These are phyloP conservation scores for Lactarius deliciosus DNA, from an alignment of 768 basidiomycete species.

Conservation along the genomic window DNA sequence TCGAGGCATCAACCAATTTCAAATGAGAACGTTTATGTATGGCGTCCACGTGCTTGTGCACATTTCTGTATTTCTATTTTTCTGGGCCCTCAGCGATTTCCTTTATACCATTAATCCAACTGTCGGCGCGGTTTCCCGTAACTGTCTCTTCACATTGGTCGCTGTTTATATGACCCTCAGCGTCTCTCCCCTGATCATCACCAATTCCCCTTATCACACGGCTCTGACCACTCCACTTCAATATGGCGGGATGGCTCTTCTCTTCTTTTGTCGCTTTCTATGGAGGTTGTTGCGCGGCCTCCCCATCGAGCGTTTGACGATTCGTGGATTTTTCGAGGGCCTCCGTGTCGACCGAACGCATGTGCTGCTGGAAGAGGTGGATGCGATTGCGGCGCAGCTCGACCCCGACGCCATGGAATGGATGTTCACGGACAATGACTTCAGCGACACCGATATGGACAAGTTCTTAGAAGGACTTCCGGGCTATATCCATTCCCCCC, in stretches of 20 bases:
- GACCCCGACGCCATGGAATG: conserved; percentile 16
- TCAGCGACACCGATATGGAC: conserved; percentile 19
- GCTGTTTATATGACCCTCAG: conserved; percentile 16
- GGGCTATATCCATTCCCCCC: conserved; percentile 17
- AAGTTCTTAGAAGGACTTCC: conserved; percentile 19
- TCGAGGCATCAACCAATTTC: conserved; percentile 14
- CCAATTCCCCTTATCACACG: conserved; percentile 22
- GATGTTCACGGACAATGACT: conserved; percentile 17
- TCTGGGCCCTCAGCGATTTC: conserved; percentile 22
- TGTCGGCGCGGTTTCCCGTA: conserved; percentile 3
- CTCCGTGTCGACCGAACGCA: background rate
- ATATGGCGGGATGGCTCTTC: background rate
- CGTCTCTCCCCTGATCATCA: conserved; percentile 15
- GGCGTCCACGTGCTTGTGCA: conserved; percentile 19
- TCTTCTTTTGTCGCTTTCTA: background rate
- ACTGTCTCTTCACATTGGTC: background rate
- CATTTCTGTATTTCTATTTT: conserved; percentile 19
- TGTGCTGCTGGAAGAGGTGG: background rate
- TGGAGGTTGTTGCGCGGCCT: background rate
- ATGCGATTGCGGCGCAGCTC: conserved; percentile 1
- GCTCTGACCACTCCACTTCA: conserved; percentile 17
- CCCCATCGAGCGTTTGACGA: background rate
- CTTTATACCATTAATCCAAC: conserved; percentile 5
- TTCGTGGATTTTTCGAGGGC: background rate
- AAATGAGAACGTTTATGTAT: conserved; percentile 18